Evolutionary conservation across 176 grass and related monocot genomes (phyloP), one percentile per base, ranked within the genome.

Genomic region (Microstegium vimineum): DNA sequence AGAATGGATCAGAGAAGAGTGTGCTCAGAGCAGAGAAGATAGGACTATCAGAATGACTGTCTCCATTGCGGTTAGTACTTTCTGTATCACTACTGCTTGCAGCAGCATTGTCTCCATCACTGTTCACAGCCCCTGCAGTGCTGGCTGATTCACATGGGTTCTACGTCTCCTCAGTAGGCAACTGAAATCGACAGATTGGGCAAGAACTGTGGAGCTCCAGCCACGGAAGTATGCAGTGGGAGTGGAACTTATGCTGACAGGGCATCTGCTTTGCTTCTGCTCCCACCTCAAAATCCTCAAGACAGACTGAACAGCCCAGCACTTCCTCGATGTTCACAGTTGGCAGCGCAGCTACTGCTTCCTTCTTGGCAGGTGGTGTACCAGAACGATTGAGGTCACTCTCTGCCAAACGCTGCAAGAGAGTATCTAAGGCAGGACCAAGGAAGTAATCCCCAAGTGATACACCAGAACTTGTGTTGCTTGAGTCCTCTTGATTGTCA

Each of bases 191-290:
- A 74, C 96, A 99, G 67, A 99, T 57, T n/a, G 96, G 96, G n/a
- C 96, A 99, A 35, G 93, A 95, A 79, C 93, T 95, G 66, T 99
- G 96, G 52, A 95, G 88, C 70, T 94, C 89, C 73, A 99, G 83
- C 96, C 96, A 99, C 34, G 90, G 89, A 69, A 99, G 62, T 46
- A 99, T 95, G 83, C 96, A 99, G 42, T 79, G 45, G n/a, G 81
- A 67, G 64, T 99, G 96, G 76, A 92, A 99, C 52, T 89, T 91
- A 66, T 99, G 96, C 57, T 88, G 88, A 66, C 96, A 99, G 1
- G 93, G 96, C 93, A 99, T 95, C 79, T 95, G 90, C 85, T 90
- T 91, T 4, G 82, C 89, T 76, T 99, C 80, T 7, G 67, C 35
- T n/a, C 89, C 96, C 30, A 94, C 78, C 69, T 90, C 83, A 65